Base-by-base conservation (phyloP, 2,329 filamentous ascomycete species). In the Paraphoma chrysanthemicola region DNA sequence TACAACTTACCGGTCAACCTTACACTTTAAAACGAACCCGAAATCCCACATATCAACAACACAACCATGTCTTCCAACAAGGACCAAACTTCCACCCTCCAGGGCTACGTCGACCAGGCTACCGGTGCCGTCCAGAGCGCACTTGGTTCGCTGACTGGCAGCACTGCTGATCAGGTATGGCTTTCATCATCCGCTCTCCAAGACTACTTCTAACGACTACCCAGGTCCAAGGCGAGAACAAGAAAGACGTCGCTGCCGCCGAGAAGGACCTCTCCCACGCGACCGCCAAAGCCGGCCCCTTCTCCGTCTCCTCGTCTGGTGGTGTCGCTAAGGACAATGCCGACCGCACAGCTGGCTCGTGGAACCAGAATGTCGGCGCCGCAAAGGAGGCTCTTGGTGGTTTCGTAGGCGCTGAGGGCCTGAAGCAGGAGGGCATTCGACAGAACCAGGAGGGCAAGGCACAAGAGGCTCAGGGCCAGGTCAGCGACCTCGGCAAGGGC, bases 321-420 rank as follows among this genome's bases (percentile, higher is more conserved):
- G 89, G 88, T 36, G 81, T 90, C 47, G 85, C 88, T 60, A 83
- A 86, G 65, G 92, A 97, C 77, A 83, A 91, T 77, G 82, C 88
- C 10, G 82, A 94, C 75, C 91, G 93, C 63, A 80, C 83, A 18
- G 75, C 86, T 16, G 93, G 94, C 43, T 83, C 84, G 16, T 96
- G 90, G 88, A 92, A 97, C 81, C 93, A 97, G 80, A 96, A 92
- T 5, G 72, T 93, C n/a, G 94, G 93, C 50, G 86, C 90, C 1
- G 88, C 88, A 43, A 97, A 97, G 82, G 92, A 97, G 75, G 82
- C 88, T 4, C 62, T 95, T 1, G 94, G 94, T 55, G 88, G 88
- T 16, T 68, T 94, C 5, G 64, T 94, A 28, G 94, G 93, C 57
- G 88, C 86, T 62, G 89, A 95, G 79, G 83, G 82, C 33, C 78